phyloP scores from a whole-genome alignment of 805 yeast genomes.

The Cyberlindnera bimundalis region DNA sequence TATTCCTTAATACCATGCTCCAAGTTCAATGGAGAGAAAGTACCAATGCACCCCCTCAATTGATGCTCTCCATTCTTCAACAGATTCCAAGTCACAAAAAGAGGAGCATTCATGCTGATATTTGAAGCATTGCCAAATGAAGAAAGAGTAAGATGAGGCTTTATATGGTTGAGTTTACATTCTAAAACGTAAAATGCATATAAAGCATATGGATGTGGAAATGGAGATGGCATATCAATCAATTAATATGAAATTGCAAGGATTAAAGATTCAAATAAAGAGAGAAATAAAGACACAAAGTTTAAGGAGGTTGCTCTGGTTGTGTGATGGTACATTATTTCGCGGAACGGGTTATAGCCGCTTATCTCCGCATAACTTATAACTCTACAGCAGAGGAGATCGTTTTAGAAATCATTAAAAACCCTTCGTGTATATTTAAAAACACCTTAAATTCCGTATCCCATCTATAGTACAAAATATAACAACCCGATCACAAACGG shows the following conservation, averaged over 20 bases:
- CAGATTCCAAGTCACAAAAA: slow-evolving; percentile 88
- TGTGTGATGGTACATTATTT: not conserved
- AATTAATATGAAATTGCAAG: no score
- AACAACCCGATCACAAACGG: not conserved
- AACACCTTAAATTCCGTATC: not conserved
- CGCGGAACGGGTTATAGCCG: no score
- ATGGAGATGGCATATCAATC: not conserved
- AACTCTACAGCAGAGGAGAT: no score
- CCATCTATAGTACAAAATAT: slow-evolving; percentile 13
- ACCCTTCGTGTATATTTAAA: not conserved
- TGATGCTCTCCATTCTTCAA: slow-evolving; percentile 27
- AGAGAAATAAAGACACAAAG: no score
- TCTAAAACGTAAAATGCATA: slow-evolving; percentile 11
- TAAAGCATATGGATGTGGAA: slow-evolving; percentile 6
- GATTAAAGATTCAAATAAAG: no score
- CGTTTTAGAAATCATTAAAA: not conserved
- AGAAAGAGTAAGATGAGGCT: not conserved
- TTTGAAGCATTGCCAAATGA: not conserved
- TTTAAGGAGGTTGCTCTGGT: not conserved
- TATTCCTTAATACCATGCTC: slow-evolving; percentile 10
- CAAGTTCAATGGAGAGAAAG: slow-evolving; percentile 43
- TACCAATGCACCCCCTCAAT: slow-evolving; percentile 92
- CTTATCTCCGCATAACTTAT: no score
- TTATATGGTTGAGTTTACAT: not conserved
- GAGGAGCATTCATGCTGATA: slow-evolving; percentile 41